Evolutionary conservation across 768 basidiomycete genomes (phyloP).

Genomic region (Leccinum subtestaceum): DNA sequence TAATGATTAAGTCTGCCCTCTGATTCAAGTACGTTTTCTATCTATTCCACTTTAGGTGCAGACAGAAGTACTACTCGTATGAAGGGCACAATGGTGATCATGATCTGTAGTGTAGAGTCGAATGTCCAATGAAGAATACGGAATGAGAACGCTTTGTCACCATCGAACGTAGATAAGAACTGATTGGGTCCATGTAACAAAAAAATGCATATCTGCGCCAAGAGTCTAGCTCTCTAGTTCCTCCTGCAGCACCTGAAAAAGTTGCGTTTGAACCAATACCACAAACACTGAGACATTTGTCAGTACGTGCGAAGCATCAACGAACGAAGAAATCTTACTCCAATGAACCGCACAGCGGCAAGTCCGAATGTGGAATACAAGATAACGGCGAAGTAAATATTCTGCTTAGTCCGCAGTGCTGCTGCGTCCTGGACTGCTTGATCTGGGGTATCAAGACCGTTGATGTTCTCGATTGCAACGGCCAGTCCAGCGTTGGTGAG

Average conservation of each 20-base stretch:
- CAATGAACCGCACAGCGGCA: slow-evolving; percentile 67
- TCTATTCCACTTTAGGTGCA: slow-evolving; percentile 23
- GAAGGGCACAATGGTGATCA: slow-evolving; percentile 13
- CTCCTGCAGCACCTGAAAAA: slow-evolving; percentile 78
- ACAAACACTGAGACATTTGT: slow-evolving; percentile 57
- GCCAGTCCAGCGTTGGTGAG: slow-evolving; percentile 66
- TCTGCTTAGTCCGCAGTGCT: slow-evolving; percentile 46
- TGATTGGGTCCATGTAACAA: slow-evolving; percentile 25
- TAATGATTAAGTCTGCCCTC: slow-evolving; percentile 15
- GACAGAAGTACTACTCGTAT: slow-evolving; percentile 22
- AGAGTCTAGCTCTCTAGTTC: slow-evolving; percentile 42
- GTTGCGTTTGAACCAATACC: slow-evolving; percentile 80
- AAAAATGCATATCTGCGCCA: slow-evolving; percentile 15
- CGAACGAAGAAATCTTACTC: slow-evolving; percentile 48
- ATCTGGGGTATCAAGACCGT: slow-evolving; percentile 49
- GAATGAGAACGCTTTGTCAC: slow-evolving; percentile 19
- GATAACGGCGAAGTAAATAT: slow-evolving; percentile 72
- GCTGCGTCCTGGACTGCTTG: slow-evolving; percentile 40
- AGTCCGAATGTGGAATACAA: slow-evolving; percentile 78
- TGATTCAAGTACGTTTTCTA: slow-evolving; percentile 20
- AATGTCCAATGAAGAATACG: slow-evolving; percentile 21
- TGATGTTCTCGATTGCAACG: slow-evolving; percentile 73
- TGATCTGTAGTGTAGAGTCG: slow-evolving; percentile 23
- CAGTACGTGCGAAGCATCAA: background rate
- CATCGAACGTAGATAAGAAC: slow-evolving; percentile 34